Percentiles rank a stretch among this genome's conserved stretches.
phyloP scores from a whole-genome alignment of 305 asterid genomes.

The Fraxinus sp. region DNA sequence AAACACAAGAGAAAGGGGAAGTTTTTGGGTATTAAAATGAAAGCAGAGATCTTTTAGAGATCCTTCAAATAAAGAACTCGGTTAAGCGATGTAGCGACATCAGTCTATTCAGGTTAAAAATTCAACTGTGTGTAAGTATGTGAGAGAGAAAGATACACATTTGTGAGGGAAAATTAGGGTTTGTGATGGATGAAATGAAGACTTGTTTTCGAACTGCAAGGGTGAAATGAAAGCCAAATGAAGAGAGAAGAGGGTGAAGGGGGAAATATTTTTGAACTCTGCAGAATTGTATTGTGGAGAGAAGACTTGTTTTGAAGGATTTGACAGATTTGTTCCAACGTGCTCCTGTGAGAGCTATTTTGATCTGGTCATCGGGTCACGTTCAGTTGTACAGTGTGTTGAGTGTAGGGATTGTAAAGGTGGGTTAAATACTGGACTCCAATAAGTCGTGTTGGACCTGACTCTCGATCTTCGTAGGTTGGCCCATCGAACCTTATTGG shows the following conservation, averaged over 20 bases:
- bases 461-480: neutral
- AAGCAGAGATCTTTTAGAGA: conserved; percentile 29
- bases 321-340: neutral
- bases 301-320: neutral
- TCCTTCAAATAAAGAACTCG: conserved; percentile 26
- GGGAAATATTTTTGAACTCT: conserved; percentile 41
- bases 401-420: neutral
- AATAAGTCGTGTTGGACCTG: neutral
- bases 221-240: conserved; percentile 26
- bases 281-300: conserved; percentile 5
- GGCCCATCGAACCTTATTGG: too few species aligned
- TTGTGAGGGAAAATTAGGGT: conserved; percentile 42
- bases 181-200: conserved; percentile 18
- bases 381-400: neutral
- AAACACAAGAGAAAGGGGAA: neutral
- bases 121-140: conserved; percentile 17
- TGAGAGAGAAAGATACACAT: neutral
- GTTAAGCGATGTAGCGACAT: conserved; percentile 25
- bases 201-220: neutral
- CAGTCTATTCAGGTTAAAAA: conserved; percentile 24
- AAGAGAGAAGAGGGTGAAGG: neutral
- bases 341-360: neutral
- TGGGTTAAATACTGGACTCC: too few species aligned
- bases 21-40: conserved; percentile 10
- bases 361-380: neutral